phyloP scores from a whole-genome alignment of 2,329 filamentous ascomycete species.

The Botryotinia convoluta region DNA sequence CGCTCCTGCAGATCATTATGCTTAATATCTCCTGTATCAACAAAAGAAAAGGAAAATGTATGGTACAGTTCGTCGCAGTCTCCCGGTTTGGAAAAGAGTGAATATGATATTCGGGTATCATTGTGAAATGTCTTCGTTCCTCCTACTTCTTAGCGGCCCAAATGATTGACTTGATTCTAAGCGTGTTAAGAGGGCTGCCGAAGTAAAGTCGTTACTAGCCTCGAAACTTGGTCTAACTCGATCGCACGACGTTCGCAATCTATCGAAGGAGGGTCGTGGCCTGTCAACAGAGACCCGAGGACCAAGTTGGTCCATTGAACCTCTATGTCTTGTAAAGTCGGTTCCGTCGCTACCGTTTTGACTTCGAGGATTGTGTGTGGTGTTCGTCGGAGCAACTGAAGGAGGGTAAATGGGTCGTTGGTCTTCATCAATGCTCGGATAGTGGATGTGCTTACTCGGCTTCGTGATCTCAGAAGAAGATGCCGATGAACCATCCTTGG shows the following conservation, averaged over 20 bases:
- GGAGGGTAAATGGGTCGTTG: constrained; percentile 90
- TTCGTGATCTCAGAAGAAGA: constrained; percentile 57
- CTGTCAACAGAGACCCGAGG: constrained; percentile 47
- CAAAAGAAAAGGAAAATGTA: constrained; percentile 39
- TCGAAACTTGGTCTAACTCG: constrained; percentile 81
- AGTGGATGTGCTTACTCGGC: constrained; percentile 52
- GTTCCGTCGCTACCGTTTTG: constrained; percentile 94
- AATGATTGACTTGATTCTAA: constrained; percentile 68
- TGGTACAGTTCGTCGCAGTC: constrained; percentile 32
- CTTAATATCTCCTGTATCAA: constrained; percentile 40
- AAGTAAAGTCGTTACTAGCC: constrained; percentile 85
- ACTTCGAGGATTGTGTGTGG: constrained; percentile 74
- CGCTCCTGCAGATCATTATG: constrained; percentile 51
- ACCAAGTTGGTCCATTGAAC: constrained; percentile 52
- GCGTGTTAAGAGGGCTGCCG: constrained; percentile 77
- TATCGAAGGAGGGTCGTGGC: constrained; percentile 80
- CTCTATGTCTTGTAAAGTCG: constrained; percentile 72
- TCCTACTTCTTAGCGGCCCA: constrained; percentile 32
- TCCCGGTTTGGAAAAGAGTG: constrained; percentile 12
- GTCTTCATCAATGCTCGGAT: constrained; percentile 76
- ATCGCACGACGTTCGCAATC: constrained; percentile 84
- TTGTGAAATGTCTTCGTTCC: constrained; percentile 18
- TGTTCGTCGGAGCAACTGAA: constrained; percentile 74
- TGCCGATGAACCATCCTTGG: constrained; percentile 47
- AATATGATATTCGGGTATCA: constrained; percentile 26